phyloP scores from a whole-genome alignment of 306 rosid genomes.

The Alnus rubra region DNA sequence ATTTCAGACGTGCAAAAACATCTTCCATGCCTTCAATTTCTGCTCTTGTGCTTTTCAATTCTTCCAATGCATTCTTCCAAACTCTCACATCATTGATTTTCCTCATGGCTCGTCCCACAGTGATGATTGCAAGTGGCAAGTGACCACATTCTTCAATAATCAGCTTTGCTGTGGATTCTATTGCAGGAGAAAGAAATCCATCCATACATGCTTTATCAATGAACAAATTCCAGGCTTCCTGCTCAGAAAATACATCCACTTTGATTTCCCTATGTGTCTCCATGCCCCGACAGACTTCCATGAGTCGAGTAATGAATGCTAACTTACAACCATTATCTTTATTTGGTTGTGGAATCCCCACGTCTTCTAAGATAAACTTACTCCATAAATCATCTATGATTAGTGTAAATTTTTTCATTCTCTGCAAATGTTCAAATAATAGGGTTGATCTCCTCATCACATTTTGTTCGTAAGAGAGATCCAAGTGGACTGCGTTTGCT shows the following conservation, averaged over 20 bases:
- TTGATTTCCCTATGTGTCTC: slow-evolving; percentile 24
- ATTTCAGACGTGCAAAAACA: slow-evolving; percentile 30
- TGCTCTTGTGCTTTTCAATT: slow-evolving; percentile 19
- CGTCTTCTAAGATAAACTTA: slow-evolving; percentile 29
- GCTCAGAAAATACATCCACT: slow-evolving; percentile 23
- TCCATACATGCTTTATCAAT: slow-evolving; percentile 26
- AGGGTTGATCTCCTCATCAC: slow-evolving; percentile 18
- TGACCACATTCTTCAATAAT: slow-evolving; percentile 22
- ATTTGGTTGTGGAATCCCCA: slow-evolving; percentile 31
- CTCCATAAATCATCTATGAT: slow-evolving; percentile 39
- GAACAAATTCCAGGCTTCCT: slow-evolving; percentile 31
- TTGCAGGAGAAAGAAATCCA: slow-evolving; percentile 14
- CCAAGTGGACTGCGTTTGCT: slow-evolving; percentile 19
- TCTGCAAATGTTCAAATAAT: slow-evolving; percentile 22
- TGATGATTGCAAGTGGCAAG: slow-evolving; percentile 31
- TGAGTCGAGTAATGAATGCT: slow-evolving; percentile 22
- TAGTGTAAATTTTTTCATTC: slow-evolving; percentile 19
- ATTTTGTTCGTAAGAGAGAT: background rate
- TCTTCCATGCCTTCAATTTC: slow-evolving; percentile 32
- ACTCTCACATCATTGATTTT: slow-evolving; percentile 27
- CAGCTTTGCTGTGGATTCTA: slow-evolving; percentile 10
- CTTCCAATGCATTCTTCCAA: slow-evolving; percentile 31
- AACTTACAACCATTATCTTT: slow-evolving; percentile 27
- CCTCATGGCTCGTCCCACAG: slow-evolving; percentile 38
- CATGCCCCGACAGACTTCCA: slow-evolving; percentile 37